These are phyloP conservation scores for Paramecium pentaurelia DNA, from an alignment of 73 alveolate genomes.

Conservation along the genomic window DNA sequence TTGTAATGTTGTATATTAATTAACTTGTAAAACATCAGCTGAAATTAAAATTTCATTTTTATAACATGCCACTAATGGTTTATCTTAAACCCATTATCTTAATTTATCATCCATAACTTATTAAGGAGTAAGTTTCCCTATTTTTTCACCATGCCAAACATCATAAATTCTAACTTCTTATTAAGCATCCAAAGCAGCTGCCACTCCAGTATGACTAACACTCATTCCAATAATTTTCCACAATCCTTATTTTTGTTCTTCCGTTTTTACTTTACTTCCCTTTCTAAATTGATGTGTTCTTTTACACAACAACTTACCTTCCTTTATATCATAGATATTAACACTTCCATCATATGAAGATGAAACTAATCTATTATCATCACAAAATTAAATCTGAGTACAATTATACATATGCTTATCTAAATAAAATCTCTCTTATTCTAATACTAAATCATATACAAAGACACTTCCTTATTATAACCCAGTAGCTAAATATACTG, in stretches of 20 bases:
- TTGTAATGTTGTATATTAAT: constrained; percentile 23
- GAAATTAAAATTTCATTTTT: constrained; percentile 25
- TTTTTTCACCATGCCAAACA: constrained; percentile 63
- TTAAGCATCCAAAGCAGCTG: constrained; percentile 45
- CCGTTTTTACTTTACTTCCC: constrained; percentile 10
- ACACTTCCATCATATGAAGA: constrained; percentile 61
- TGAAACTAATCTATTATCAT: constrained; percentile 47
- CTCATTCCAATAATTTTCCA: constrained; percentile 27
- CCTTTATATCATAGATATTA: constrained; percentile 47
- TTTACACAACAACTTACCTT: constrained; percentile 50
- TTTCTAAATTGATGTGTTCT: constrained; percentile 53
- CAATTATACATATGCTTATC: constrained; percentile 40
- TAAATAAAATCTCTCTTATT: constrained; percentile 29
- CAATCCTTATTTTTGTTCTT: constrained; percentile 38
- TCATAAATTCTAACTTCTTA: constrained; percentile 48
- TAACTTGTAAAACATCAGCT: background rate
- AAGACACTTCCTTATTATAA: constrained; percentile 36
- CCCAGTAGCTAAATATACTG: constrained; percentile 26
- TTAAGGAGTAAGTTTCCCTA: constrained; percentile 37
- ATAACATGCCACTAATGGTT: constrained; percentile 9
- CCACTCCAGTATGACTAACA: constrained; percentile 56
- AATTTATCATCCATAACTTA: constrained; percentile 38
- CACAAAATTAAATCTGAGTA: constrained; percentile 44
- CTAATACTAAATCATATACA: constrained; percentile 32
- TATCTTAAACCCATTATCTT: constrained; percentile 24